phyloP scores from a whole-genome alignment of 2,329 filamentous ascomycete genomes.

The Allantophomopsis lycopodina region DNA sequence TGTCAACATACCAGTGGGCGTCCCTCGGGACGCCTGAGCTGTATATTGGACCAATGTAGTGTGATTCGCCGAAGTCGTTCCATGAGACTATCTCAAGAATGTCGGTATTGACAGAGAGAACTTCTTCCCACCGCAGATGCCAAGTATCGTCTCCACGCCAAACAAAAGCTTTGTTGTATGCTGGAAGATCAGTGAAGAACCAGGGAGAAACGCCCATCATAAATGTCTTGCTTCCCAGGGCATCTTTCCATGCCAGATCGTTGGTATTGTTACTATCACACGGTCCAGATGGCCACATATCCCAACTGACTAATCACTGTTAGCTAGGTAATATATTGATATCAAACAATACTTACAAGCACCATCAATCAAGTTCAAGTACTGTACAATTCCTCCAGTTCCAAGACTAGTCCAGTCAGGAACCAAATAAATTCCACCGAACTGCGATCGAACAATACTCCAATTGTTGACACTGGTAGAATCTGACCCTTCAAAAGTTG shows the following conservation, averaged over 20 bases:
- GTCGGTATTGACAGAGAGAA: conserved; percentile 25
- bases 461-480: conserved; percentile 23
- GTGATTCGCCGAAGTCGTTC: conserved; percentile 36
- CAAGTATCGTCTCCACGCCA: conserved; percentile 46
- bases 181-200: conserved; percentile 38
- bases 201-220: conserved; percentile 32
- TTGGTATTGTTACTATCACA: conserved; percentile 1
- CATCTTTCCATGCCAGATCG: conserved; percentile 2
- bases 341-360: not conserved
- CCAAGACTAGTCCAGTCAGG: conserved; percentile 22
- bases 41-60: conserved; percentile 30
- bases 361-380: no score
- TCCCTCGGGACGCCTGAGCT: conserved; percentile 10
- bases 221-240: conserved; percentile 4
- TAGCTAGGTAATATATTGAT: conserved; percentile 5
- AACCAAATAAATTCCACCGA: conserved; percentile 21
- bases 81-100: conserved; percentile 26
- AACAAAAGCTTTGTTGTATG: conserved; percentile 36
- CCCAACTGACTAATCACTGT: conserved; percentile 22
- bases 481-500: conserved; percentile 30
- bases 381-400: not conserved
- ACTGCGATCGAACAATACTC: conserved; percentile 20
- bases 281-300: conserved; percentile 19
- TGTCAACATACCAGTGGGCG: conserved; percentile 27
- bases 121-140: conserved; percentile 39